A percentile compares a stretch with the other conserved stretches of the same genome.
phyloP scores from a whole-genome alignment of 208 protist genomes.

The Trypanosoma melophagium region DNA sequence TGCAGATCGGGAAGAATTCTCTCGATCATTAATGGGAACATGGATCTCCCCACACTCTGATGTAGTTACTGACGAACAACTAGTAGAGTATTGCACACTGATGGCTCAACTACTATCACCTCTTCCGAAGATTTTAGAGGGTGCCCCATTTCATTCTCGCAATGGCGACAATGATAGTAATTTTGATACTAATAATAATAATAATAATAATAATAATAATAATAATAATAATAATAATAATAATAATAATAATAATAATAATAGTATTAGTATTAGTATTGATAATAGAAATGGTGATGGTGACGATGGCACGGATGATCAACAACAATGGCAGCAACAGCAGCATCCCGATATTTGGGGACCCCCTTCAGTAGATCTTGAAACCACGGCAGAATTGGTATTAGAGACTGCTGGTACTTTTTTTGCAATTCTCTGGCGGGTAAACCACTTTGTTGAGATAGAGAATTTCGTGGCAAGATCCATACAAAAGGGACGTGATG shows the following conservation, averaged over 20 bases:
- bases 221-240: not conserved
- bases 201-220: conserved; percentile 5
- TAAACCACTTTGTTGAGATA: conserved; percentile 65
- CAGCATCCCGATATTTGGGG: conserved; percentile 23
- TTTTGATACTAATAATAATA: not conserved
- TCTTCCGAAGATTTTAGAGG: conserved; percentile 62
- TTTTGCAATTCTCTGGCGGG: conserved; percentile 78
- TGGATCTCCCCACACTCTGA: conserved; percentile 5
- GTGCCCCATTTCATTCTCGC: not conserved
- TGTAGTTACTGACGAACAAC: conserved; percentile 46
- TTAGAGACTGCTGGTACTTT: conserved; percentile 47
- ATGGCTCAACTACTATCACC: conserved; percentile 65
- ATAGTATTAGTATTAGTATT: too few species aligned
- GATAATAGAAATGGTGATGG: too few species aligned
- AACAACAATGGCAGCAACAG: not conserved
- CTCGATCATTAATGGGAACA: not conserved
- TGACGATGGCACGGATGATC: too few species aligned
- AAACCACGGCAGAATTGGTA: conserved; percentile 53
- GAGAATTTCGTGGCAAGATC: conserved; percentile 41
- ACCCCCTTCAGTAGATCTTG: conserved; percentile 29
- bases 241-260: too few species aligned
- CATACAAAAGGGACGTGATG: conserved; percentile 29
- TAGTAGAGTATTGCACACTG: conserved; percentile 66
- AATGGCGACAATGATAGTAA: not conserved
- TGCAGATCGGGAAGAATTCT: conserved; percentile 8